These are phyloP conservation scores for Sphagnum magellanicum DNA, from an alignment of 228 moss, liverwort and hornwort species.

Conservation along the genomic window DNA sequence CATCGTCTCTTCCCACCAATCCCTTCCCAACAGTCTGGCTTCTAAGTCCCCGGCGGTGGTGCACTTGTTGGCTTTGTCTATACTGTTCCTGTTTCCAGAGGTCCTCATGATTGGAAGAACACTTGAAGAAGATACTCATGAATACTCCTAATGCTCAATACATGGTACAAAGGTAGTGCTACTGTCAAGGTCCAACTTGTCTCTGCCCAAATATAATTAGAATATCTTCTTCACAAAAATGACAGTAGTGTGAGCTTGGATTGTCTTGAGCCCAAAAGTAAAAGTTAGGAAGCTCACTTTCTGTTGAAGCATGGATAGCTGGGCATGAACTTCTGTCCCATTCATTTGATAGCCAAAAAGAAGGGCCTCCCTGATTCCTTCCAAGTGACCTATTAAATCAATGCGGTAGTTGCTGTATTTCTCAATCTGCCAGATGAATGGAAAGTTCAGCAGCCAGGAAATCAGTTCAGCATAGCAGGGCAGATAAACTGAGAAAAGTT, in stretches of 20 bases:
- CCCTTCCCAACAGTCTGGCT: slow-evolving; percentile 46
- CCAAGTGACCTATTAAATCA: slow-evolving; percentile 37
- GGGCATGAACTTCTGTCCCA: slow-evolving; percentile 49
- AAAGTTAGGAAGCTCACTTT: slow-evolving; percentile 15
- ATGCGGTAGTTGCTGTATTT: slow-evolving; percentile 39
- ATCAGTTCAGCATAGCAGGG: too few species aligned
- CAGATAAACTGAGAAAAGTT: too few species aligned
- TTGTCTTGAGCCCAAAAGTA: not conserved
- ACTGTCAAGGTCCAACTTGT: too few species aligned
- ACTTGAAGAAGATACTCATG: too few species aligned
- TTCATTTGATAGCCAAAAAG: slow-evolving; percentile 52
- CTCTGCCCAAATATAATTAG: too few species aligned
- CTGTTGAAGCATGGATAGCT: slow-evolving; percentile 50
- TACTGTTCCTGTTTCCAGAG: slow-evolving; percentile 45
- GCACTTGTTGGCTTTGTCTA: slow-evolving; percentile 54
- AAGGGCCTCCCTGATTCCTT: slow-evolving; percentile 31
- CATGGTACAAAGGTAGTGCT: too few species aligned
- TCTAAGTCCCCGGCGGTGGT: slow-evolving; percentile 44
- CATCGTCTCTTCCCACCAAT: slow-evolving; percentile 36
- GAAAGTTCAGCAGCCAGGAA: too few species aligned
- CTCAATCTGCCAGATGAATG: slow-evolving; percentile 11
- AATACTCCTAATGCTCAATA: too few species aligned
- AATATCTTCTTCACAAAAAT: too few species aligned
- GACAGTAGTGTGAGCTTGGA: too few species aligned
- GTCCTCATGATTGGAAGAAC: slow-evolving; percentile 2